Percentiles rank a stretch among this genome's conserved stretches.
phyloP scores from a whole-genome alignment of 495 filamentous ascomycete species.

The Letharia columbiana region DNA sequence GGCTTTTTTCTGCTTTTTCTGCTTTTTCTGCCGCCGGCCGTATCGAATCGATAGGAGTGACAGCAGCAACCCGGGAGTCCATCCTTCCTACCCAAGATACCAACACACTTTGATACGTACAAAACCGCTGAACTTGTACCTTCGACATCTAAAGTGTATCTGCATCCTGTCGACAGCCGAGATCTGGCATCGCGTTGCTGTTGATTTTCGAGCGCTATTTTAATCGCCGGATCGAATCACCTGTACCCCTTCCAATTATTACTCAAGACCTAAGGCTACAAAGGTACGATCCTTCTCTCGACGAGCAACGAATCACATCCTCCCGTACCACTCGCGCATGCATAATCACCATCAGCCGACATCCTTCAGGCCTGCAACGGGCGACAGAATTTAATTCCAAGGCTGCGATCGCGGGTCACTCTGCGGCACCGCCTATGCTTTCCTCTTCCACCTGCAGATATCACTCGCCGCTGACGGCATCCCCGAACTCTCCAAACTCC shows the following conservation, averaged over 20 bases:
- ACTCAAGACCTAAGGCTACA: not conserved
- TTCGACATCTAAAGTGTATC: not conserved
- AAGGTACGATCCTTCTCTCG: not conserved
- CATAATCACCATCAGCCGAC: conserved; percentile 9
- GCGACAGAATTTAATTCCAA: not conserved
- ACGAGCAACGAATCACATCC: conserved; percentile 1
- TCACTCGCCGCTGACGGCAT: conserved; percentile 60
- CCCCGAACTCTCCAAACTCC: conserved; percentile 56
- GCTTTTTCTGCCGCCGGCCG: not conserved
- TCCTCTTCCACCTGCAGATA: conserved; percentile 8
- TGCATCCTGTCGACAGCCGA: conserved; percentile 5
- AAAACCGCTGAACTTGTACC: not conserved
- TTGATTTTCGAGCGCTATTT: not conserved
- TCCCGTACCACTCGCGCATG: not conserved
- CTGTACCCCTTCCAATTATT: not conserved
- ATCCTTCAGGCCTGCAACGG: conserved; percentile 5
- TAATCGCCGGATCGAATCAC: conserved; percentile 3
- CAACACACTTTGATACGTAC: not conserved
- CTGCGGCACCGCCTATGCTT: conserved; percentile 13
- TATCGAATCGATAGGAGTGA: not conserved
- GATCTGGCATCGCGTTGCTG: not conserved
- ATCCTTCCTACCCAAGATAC: not conserved
- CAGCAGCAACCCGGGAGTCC: not conserved
- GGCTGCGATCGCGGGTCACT: conserved; percentile 8
- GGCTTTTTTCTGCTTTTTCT: not conserved